Conservation (phyloP, 2,329 filamentous ascomycete genomes). For the Cladosporium oxysporum region DNA sequence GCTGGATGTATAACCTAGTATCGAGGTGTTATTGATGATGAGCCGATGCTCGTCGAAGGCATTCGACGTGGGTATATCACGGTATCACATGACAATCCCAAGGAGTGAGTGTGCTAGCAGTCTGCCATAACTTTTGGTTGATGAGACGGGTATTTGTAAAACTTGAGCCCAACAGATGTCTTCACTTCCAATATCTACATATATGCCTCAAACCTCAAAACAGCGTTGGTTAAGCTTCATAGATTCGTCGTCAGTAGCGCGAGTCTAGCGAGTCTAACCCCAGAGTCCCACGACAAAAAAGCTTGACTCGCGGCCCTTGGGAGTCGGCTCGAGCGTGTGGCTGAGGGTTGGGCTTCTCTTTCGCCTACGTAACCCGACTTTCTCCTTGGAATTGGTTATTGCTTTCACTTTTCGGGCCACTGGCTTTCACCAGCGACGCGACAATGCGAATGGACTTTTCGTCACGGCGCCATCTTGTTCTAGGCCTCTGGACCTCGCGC, state of each 20-base stretch:
- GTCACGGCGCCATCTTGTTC: neutral
- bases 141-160: neutral
- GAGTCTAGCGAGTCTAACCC: constrained; percentile 5
- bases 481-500: neutral
- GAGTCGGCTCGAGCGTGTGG: neutral
- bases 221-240: neutral
- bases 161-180: neutral
- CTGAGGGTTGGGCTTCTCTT: neutral
- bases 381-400: neutral
- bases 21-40: too few relatives aligned
- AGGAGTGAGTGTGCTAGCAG: too few relatives aligned
- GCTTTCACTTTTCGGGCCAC: neutral
- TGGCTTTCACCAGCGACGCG: neutral
- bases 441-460: neutral
- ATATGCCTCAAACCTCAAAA: neutral
- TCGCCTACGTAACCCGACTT: neutral
- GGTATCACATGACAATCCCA: too few relatives aligned
- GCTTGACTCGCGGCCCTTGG: constrained; percentile 9
- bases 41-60: too few relatives aligned
- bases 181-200: neutral
- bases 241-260: neutral
- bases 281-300: neutral
- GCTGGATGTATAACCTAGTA: neutral
- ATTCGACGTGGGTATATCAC: too few relatives aligned
- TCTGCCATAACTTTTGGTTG: too few relatives aligned